Base-by-base conservation (phyloP, 2,329 filamentous ascomycete species). In the Eutypa lata region DNA sequence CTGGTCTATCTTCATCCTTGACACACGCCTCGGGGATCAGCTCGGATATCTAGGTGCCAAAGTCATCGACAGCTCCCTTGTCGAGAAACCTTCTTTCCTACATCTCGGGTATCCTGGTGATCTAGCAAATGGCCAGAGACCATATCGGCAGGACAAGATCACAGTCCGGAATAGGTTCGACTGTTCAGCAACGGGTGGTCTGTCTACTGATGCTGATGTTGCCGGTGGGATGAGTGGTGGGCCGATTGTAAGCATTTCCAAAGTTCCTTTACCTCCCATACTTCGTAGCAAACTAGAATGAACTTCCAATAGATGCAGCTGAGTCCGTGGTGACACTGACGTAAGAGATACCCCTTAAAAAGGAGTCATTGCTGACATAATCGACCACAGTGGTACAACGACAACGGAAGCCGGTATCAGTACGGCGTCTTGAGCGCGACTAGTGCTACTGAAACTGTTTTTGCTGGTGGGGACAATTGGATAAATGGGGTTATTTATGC, bases 1-100 rank as follows among this genome's bases (percentile, higher is more conserved):
- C 58, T 66, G 64, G 61, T 60, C 63, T 43, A 60, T 67, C 37
- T 52, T 65, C 40, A 54, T 67, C 45, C 56, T 66, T 18, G 55
- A 58, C 44, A 44, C 58, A 8, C 61, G 63, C 43, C 55, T 65
- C 1, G 65, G 65, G 18, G 58, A 63, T 7, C 16, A 53, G n/a
- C 54, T 53, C 18, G 65, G 65, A 22, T 63, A 55, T 50, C 57
- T 67, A n/a, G 63, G 64, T 21, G 57, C 58, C 44, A 51, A 53
- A 47, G 33, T 55, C 7, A 44, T 57, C 26, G 37, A 49, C 45
- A 10, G 14, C 1, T 44, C 58, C 37, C 22, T 47, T 26, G 13
- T 46, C 54, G 40, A 57, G 57, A 26, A 56, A 50, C 31, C 54
- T 57, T 26, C 49, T 57, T 53, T 57, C 61, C 40, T 61, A 57